phyloP scores from a whole-genome alignment of 208 protist genomes.

The Trypanosoma avium region DNA sequence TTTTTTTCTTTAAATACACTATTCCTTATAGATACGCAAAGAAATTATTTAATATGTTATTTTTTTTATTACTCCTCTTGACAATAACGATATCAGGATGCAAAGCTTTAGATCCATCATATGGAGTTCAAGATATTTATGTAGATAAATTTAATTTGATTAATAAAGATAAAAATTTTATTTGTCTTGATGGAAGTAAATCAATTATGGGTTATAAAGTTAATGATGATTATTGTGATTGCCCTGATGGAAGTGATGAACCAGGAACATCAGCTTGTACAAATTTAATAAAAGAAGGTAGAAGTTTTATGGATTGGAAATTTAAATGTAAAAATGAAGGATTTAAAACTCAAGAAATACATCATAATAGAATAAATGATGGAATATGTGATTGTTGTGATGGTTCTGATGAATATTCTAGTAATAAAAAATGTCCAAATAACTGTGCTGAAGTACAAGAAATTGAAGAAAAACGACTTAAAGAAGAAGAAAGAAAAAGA shows the following conservation, averaged over 20 bases:
- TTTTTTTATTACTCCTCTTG: slow-evolving; percentile 1
- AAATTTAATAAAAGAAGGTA: slow-evolving; percentile 4
- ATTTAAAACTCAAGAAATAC: slow-evolving; percentile 48
- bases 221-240: slow-evolving; percentile 97
- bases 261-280: slow-evolving; percentile 85
- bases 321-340: slow-evolving; percentile 89
- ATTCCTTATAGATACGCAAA: too few species aligned
- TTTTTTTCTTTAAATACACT: too few species aligned
- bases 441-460: slow-evolving; percentile 56
- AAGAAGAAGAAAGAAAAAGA: slow-evolving; percentile 31
- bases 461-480: slow-evolving; percentile 15
- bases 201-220: slow-evolving; percentile 67
- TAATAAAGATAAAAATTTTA: slow-evolving; percentile 25
- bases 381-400: slow-evolving; percentile 95
- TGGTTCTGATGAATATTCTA: slow-evolving; percentile 84
- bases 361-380: slow-evolving; percentile 84
- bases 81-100: not conserved
- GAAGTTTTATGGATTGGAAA: slow-evolving; percentile 20
- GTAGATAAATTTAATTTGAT: slow-evolving; percentile 28
- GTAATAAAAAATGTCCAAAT: slow-evolving; percentile 50
- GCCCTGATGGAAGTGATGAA: slow-evolving; percentile 94
- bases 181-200: slow-evolving; percentile 41
- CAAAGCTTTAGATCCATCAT: slow-evolving; percentile 10
- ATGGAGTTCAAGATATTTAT: slow-evolving; percentile 30
- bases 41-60: slow-evolving; percentile 1